Evolutionary conservation across 78 protist genomes (phyloP), one percentile per base, ranked within the genome.

Genomic region (Tieghemostelium lacteum): DNA sequence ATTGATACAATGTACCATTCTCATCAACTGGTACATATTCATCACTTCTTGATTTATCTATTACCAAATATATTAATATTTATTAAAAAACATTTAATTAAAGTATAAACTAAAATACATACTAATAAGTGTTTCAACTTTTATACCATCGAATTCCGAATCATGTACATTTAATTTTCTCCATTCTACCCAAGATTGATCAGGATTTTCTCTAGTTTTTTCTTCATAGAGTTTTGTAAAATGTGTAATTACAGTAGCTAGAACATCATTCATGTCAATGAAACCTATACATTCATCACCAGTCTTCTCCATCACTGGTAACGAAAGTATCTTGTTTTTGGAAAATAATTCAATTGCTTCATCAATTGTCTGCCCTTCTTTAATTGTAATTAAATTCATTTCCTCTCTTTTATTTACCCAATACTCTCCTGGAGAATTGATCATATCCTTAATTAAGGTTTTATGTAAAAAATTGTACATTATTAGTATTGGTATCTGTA

Each of bases 11-110:
- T 3, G 89, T 54, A 2, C 89, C 89, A 37, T 31, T 55, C 20
- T 54, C 63, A 69, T 83, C 89, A 55, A 83, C 89, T 55, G 89
- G 89, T 26, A 83, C 69, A 58, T 69, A 83, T 24, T 39, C 19
- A 69, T 83, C 89, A n/a, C 10, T 45, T 58, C 69, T 83, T 28
- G 69, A 54, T 69, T 83, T 75, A 45, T 83, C 89, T 83, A 29
- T 33, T n/a, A n/a, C n/a, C n/a, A 16, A 10, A 10, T 45, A 45
- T 6, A 45, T 45, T 45, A 45, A 14, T 45, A 45, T 14, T 14
- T 14, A 45, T 10, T 14, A 45, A 45, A 70, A 52, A 50, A 70
- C 5, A 70, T 3, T 39, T 52, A 24, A 52, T 40, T 49, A 37
- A 4, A 24, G 19, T 65, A 17, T 26, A 29, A 31, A 14, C 1